phyloP scores from a whole-genome alignment of 148 eudicot genomes.

The Fagopyrum homotropicum region DNA sequence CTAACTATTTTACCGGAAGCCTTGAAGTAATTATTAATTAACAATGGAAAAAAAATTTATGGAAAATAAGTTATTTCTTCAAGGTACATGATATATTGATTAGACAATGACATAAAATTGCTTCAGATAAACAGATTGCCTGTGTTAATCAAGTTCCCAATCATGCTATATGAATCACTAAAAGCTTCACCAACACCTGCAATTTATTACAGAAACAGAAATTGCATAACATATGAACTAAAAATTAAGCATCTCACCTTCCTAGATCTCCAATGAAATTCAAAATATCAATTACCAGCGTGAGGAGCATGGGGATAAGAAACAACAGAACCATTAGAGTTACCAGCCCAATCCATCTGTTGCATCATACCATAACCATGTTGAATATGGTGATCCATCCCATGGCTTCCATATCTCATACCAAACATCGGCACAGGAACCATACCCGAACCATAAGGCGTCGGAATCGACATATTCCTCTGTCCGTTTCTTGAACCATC shows the following conservation, averaged over 20 bases:
- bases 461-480: constrained; percentile 8
- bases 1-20: too few species aligned
- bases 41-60: too few species aligned
- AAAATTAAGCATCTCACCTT: background rate
- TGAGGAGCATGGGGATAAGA: constrained; percentile 14
- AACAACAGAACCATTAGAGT: constrained; percentile 20
- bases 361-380: constrained; percentile 28
- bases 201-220: too few species aligned
- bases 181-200: background rate
- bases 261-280: background rate
- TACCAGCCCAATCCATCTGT: constrained; percentile 46
- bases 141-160: background rate
- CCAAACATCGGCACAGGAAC: constrained; percentile 32
- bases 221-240: background rate
- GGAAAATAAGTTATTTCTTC: too few species aligned
- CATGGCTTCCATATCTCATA: constrained; percentile 18
- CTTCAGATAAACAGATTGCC: background rate
- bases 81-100: too few species aligned
- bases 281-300: background rate
- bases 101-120: too few species aligned
- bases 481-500: background rate
- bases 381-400: constrained; percentile 10
- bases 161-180: background rate
- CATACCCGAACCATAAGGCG: constrained; percentile 13
- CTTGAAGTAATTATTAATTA: too few species aligned